Percentiles rank a stretch among this genome's conserved stretches.
phyloP scores from a whole-genome alignment of 2,329 filamentous ascomycete species.

The Myriosclerotinia curreyana region DNA sequence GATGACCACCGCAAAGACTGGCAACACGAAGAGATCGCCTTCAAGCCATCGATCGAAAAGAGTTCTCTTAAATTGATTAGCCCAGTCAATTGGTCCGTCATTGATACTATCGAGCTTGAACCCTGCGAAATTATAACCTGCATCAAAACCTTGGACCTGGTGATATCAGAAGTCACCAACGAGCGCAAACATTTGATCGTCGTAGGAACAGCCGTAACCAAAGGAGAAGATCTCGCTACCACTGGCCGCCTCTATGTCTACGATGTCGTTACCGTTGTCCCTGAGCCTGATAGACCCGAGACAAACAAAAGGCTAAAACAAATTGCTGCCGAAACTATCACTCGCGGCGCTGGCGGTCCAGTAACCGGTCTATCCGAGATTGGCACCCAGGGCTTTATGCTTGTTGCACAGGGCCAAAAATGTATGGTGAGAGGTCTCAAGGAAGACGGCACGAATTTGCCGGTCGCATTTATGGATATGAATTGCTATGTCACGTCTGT shows the following conservation, averaged over 20 bases:
- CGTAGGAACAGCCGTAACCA: constrained; percentile 80
- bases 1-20: constrained; percentile 79
- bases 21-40: constrained; percentile 62
- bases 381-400: constrained; percentile 82
- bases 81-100: constrained; percentile 70
- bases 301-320: constrained; percentile 83
- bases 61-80: constrained; percentile 77
- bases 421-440: constrained; percentile 95
- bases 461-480: constrained; percentile 97
- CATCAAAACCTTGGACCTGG: constrained; percentile 78
- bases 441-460: constrained; percentile 87
- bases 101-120: constrained; percentile 73
- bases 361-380: constrained; percentile 84
- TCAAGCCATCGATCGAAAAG: constrained; percentile 66
- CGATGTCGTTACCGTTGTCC: constrained; percentile 87
- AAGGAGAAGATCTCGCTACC: constrained; percentile 85
- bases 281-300: constrained; percentile 79
- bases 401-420: constrained; percentile 92
- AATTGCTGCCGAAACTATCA: constrained; percentile 83
- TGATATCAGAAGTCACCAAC: constrained; percentile 87
- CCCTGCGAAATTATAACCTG: constrained; percentile 74
- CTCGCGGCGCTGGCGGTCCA: constrained; percentile 85
- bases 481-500: constrained; percentile 87
- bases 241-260: constrained; percentile 86
- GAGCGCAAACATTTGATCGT: constrained; percentile 79